phyloP scores from a whole-genome alignment of 768 basidiomycete species.

The Boletus barrowsii region DNA sequence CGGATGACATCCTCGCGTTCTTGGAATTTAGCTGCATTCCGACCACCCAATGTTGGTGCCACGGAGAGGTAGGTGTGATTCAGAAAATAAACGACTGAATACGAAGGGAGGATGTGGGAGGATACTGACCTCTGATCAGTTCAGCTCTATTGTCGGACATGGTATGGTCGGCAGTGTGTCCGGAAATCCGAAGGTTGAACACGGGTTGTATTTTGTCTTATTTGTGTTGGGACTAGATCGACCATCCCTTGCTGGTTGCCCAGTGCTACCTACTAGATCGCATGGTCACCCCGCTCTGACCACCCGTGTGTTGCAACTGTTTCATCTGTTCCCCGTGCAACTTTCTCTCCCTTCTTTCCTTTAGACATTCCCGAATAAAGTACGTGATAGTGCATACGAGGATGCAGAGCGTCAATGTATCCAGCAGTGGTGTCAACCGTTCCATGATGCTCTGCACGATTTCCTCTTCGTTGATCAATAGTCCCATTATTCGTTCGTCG shows the following conservation, averaged over 20 bases:
- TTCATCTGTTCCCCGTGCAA: slow-evolving; percentile 16
- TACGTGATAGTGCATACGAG: slow-evolving; percentile 16
- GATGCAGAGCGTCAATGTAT: slow-evolving; percentile 10
- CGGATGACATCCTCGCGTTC: slow-evolving; percentile 75
- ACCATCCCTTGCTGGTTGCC: background rate
- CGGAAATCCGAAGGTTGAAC: background rate
- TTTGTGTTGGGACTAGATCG: too few species aligned
- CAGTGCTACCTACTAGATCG: background rate
- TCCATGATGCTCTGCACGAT: slow-evolving; percentile 6
- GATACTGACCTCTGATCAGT: slow-evolving; percentile 29
- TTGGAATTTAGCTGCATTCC: slow-evolving; percentile 51
- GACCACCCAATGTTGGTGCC: background rate
- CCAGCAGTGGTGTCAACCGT: slow-evolving; percentile 15
- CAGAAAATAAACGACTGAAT: background rate
- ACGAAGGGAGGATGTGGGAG: too few species aligned
- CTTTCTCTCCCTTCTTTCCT: slow-evolving; percentile 19
- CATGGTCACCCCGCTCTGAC: background rate
- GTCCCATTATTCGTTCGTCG: slow-evolving; percentile 8
- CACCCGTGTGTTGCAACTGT: background rate
- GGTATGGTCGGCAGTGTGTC: background rate
- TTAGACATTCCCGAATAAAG: slow-evolving; percentile 11
- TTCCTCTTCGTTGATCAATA: slow-evolving; percentile 19
- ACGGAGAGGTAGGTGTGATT: background rate
- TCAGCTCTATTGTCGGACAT: slow-evolving; percentile 36
- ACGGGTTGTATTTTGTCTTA: slow-evolving; percentile 10